A percentile compares a stretch with the other conserved stretches of the same genome.
Conservation (phyloP, 805 yeast genomes). For the Candida chilensis region DNA sequence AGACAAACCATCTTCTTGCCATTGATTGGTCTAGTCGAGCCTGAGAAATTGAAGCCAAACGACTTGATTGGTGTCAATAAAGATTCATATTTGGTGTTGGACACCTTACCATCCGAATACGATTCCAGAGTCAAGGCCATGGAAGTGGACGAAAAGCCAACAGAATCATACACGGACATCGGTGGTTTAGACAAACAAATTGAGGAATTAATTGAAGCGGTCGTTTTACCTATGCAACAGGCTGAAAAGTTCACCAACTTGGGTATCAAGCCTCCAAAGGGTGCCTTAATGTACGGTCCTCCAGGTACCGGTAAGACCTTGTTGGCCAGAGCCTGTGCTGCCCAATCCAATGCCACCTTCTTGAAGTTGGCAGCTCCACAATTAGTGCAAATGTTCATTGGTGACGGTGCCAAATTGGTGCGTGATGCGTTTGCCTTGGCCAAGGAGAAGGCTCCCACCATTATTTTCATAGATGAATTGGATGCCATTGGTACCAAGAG, state of each 20-base stretch:
- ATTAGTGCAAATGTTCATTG: slow-evolving; percentile 95
- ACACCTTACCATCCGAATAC: slow-evolving; percentile 93
- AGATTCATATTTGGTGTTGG: slow-evolving; percentile 88
- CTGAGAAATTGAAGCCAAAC: slow-evolving; percentile 88
- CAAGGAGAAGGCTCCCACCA: slow-evolving; percentile 96
- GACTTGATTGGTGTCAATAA: slow-evolving; percentile 97
- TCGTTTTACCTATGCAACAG: slow-evolving; percentile 96
- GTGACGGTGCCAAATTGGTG: slow-evolving; percentile 97
- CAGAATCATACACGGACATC: slow-evolving; percentile 93
- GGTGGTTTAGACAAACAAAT: slow-evolving; percentile 98
- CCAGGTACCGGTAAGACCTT: slow-evolving; percentile 99
- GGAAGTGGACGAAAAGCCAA: slow-evolving; percentile 99
- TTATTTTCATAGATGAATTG: slow-evolving; percentile 94
- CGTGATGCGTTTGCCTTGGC: slow-evolving; percentile 97
- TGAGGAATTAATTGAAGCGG: slow-evolving; percentile 97
- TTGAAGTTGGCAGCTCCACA: slow-evolving; percentile 96
- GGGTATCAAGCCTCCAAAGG: slow-evolving; percentile 97
- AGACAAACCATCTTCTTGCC: slow-evolving; percentile 97
- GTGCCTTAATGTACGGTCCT: slow-evolving; percentile 98
- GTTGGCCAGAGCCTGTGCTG: slow-evolving; percentile 97
- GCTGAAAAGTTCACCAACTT: slow-evolving; percentile 90
- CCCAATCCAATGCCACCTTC: slow-evolving; percentile 96
- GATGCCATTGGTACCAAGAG: slow-evolving; percentile 99
- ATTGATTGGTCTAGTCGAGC: slow-evolving; percentile 90
- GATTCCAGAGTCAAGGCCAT: slow-evolving; percentile 97